Percentiles rank a stretch among this genome's conserved stretches.
These are phyloP conservation scores for Candida golubevii DNA, from an alignment of 805 yeast genomes.

Conservation along the genomic window DNA sequence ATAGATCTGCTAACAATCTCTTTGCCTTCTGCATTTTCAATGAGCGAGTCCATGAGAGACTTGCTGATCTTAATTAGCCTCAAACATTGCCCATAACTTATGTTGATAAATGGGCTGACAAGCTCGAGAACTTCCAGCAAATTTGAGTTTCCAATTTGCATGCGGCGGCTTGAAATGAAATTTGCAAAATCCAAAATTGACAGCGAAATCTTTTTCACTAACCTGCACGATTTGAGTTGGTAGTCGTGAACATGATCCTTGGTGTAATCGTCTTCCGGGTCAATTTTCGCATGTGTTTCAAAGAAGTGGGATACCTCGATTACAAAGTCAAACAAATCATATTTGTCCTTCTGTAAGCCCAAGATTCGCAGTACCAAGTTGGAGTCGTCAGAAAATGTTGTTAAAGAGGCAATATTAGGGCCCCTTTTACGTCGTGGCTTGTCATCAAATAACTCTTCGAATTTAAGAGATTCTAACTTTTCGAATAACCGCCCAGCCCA, in stretches of 20 bases:
- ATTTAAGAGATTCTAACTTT: neutral
- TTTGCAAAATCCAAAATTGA: slow-evolving; percentile 29
- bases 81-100: slow-evolving; percentile 31
- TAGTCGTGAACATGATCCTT: slow-evolving; percentile 31
- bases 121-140: slow-evolving; percentile 6
- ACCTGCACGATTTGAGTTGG: slow-evolving; percentile 36
- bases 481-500: slow-evolving; percentile 6
- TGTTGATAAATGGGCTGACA: slow-evolving; percentile 30
- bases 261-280: slow-evolving; percentile 19
- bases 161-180: slow-evolving; percentile 21
- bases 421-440: slow-evolving; percentile 1
- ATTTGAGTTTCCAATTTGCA: slow-evolving; percentile 5
- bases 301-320: slow-evolving; percentile 25
- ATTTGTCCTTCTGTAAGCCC: slow-evolving; percentile 30
- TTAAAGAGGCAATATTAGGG: neutral
- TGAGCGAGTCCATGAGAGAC: slow-evolving; percentile 30
- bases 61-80: slow-evolving; percentile 34
- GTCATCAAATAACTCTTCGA: neutral
- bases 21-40: slow-evolving; percentile 17
- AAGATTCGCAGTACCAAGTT: slow-evolving; percentile 9
- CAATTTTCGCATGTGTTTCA: neutral
- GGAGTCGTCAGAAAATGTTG: neutral
- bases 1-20: slow-evolving; percentile 28
- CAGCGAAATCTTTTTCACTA: slow-evolving; percentile 32
- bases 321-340: slow-evolving; percentile 34